phyloP scores from a whole-genome alignment of 169 alveolate species.

The Theileria luwenshuni region DNA sequence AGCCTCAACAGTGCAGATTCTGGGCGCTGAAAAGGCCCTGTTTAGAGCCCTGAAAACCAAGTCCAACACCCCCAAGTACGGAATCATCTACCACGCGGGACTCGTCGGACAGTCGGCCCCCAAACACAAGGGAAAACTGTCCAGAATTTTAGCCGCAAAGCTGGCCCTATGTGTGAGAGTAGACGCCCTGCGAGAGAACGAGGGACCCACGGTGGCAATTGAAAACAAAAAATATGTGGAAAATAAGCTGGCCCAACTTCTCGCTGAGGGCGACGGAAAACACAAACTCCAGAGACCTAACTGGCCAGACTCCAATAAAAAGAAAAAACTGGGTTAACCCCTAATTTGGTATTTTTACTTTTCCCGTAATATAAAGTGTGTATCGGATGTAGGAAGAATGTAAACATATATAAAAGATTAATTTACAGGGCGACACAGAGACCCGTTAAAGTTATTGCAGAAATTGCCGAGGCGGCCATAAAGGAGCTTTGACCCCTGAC shows the following conservation, averaged over 20 bases:
- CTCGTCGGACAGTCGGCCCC: slow-evolving; percentile 98
- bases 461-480: background rate
- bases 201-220: slow-evolving; percentile 92
- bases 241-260: slow-evolving; percentile 80
- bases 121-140: slow-evolving; percentile 95
- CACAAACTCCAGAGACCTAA: slow-evolving; percentile 5
- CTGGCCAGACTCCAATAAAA: background rate
- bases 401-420: no score
- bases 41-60: slow-evolving; percentile 98
- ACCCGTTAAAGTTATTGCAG: background rate
- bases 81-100: slow-evolving; percentile 98
- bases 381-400: background rate
- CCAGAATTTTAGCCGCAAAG: slow-evolving; percentile 98
- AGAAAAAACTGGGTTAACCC: background rate
- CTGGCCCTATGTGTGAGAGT: slow-evolving; percentile 97
- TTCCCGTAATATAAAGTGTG: background rate
- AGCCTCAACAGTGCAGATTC: slow-evolving; percentile 98
- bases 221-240: slow-evolving; percentile 90
- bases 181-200: slow-evolving; percentile 95
- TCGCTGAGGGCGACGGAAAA: slow-evolving; percentile 48
- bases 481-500: background rate
- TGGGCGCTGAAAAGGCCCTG: slow-evolving; percentile 98
- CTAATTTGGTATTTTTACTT: background rate
- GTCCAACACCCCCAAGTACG: slow-evolving; percentile 99
- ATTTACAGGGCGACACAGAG: background rate